Evolutionary conservation across 108 stramenopile genomes (phyloP).

Genomic region (Skeletonema marinoi): DNA sequence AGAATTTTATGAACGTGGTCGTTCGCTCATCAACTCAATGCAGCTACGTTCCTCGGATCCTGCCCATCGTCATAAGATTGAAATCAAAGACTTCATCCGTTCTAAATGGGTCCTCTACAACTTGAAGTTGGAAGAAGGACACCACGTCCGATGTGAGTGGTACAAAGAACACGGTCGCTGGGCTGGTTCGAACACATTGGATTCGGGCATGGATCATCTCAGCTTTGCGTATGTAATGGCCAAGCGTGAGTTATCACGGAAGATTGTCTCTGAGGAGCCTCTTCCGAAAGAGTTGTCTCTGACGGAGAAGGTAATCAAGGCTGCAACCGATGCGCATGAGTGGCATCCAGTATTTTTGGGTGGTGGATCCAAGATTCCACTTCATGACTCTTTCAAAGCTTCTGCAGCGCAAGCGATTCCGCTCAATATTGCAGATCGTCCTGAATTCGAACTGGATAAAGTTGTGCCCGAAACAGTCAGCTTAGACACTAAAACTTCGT

Average conservation of each 20-base stretch:
- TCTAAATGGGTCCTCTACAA: conserved; percentile 80
- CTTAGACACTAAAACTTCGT: conserved; percentile 18
- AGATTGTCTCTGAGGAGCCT: conserved; percentile 39
- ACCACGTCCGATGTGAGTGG: conserved; percentile 83
- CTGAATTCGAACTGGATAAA: conserved; percentile 34
- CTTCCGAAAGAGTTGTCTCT: conserved; percentile 22
- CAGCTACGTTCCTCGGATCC: conserved; percentile 60
- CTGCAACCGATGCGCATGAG: conserved; percentile 66
- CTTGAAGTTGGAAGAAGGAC: conserved; percentile 62
- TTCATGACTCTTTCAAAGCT: conserved; percentile 31
- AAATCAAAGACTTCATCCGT: conserved; percentile 73
- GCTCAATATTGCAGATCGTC: conserved; percentile 28
- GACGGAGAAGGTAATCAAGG: conserved; percentile 32
- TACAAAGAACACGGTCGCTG: conserved; percentile 77
- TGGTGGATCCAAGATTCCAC: conserved; percentile 14
- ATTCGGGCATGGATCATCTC: conserved; percentile 64
- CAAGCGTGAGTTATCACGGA: conserved; percentile 55
- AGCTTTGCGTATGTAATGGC: conserved; percentile 83
- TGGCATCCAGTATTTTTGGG: conserved; percentile 66
- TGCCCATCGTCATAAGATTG: conserved; percentile 48
- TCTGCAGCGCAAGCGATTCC: conserved; percentile 19
- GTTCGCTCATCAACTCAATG: conserved; percentile 58
- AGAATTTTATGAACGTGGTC: conserved; percentile 71
- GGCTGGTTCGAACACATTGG: conserved; percentile 37
- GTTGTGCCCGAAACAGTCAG: conserved; percentile 8